phyloP scores from a whole-genome alignment of 306 rosid species.

The Quercus engelmannii region DNA sequence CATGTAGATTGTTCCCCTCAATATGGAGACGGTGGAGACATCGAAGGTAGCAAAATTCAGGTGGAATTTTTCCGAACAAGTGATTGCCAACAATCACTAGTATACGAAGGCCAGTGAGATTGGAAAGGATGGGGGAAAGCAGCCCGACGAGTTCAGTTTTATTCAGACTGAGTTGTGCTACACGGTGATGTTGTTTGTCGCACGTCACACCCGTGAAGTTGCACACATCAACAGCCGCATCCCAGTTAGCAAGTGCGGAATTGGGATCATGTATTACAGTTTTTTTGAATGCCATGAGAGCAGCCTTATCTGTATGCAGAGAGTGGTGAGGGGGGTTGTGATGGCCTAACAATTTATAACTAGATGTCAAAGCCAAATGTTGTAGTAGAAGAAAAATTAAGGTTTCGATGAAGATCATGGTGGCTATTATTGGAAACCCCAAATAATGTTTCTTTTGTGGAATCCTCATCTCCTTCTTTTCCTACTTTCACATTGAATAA shows the following conservation, averaged over 20 bases:
- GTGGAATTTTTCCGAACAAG: conserved; percentile 46
- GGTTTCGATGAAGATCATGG: not conserved
- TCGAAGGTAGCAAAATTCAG: conserved; percentile 41
- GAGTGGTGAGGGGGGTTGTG: conserved; percentile 36
- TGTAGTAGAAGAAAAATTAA: conserved; percentile 33
- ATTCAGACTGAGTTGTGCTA: conserved; percentile 25
- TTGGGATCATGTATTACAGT: conserved; percentile 41
- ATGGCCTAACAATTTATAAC: conserved; percentile 19
- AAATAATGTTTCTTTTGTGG: not conserved
- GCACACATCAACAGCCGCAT: conserved; percentile 44
- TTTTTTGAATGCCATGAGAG: conserved; percentile 52
- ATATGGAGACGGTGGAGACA: conserved; percentile 38
- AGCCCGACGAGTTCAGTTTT: conserved; percentile 41
- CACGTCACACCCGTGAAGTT: conserved; percentile 54
- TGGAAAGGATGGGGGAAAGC: conserved; percentile 55
- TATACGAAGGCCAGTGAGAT: conserved; percentile 59
- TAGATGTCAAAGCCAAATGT: conserved; percentile 22
- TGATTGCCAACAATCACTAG: conserved; percentile 31
- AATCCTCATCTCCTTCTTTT: not conserved
- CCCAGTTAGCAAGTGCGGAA: conserved; percentile 54
- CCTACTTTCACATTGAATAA: too few species aligned
- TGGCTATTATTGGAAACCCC: not conserved
- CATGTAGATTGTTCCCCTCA: conserved; percentile 40
- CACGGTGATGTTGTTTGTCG: conserved; percentile 39
- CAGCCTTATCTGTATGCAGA: conserved; percentile 43